Base-by-base conservation (phyloP, 371 early-diverging fungal genomes). In the Mucor racemosus region DNA sequence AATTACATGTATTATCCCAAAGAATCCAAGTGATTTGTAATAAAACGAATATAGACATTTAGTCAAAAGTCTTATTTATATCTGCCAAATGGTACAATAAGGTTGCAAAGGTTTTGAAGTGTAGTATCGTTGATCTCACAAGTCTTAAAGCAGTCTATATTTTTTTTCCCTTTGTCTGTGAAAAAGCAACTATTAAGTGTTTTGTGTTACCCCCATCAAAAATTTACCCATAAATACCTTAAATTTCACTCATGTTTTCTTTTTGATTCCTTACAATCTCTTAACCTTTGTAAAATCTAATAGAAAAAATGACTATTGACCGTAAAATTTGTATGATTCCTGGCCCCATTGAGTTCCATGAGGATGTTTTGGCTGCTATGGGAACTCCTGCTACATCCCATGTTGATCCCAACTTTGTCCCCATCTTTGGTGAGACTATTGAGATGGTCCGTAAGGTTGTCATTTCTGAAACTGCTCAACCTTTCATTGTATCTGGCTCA, bases 311-410 rank as follows among this genome's bases (percentile, higher is more conserved):
- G 48, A 48, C 46, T 36, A 33, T 36, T 26, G 57, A 64, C 40
- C 92, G 84, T 75, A 91, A 91, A 72, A 86, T 95, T 55, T 94
- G 93, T 84, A 94, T 96, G 91, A 94, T 96, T 73, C 95, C 95
- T 65, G 92, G 91, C 87, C 97, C 96, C 48, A 91, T 95, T 69
- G 96, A 97, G 88, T 95, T 94, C 87, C 91, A 95, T 71, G 86
- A 88, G 69, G 91, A 89, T 65, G 94, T 93, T 31, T 84, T 96
- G 21, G 73, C 82, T 53, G 90, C 95, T 41, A 94, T 96, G 92
- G 80, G 90, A 74, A 92, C 95, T 33, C 91, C 92, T 15, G 94
- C 97, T 34, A 93, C 92, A 19, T 93, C 95, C n/a, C 98, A 98
- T 77, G 93, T 95, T 35, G 93, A 92, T 63, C 95, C 97, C 56